Conservation (phyloP, 1,284 basidiomycete species). For the Cryptococcus jaspeensis region DNA sequence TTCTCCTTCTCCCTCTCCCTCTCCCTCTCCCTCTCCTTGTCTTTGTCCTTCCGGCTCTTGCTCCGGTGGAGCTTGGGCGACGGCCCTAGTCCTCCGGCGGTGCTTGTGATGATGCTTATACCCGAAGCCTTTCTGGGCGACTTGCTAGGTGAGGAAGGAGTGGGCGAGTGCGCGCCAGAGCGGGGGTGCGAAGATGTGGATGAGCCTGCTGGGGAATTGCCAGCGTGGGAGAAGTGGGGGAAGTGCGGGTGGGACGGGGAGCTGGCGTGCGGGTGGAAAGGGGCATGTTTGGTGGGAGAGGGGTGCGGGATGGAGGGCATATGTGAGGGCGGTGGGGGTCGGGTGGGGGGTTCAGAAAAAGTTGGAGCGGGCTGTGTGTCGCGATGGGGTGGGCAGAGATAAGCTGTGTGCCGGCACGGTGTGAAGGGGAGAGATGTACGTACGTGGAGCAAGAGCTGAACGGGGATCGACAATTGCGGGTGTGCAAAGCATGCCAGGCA, state of each 20-base stretch:
- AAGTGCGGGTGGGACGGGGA: conserved; percentile 7
- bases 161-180: background rate
- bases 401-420: background rate
- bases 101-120: background rate
- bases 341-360: background rate
- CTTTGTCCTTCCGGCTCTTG: conserved; percentile 4
- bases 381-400: background rate
- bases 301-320: conserved; percentile 5
- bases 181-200: background rate
- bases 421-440: background rate
- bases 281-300: conserved; percentile 10
- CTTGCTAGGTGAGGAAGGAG: conserved; percentile 7
- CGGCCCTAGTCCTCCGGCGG: background rate
- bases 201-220: background rate
- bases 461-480: background rate
- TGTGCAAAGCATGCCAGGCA: conserved; percentile 7
- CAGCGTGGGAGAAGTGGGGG: conserved; percentile 6
- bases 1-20: background rate
- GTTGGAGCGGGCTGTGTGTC: background rate
- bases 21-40: conserved; percentile 18
- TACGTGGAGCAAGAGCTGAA: background rate
- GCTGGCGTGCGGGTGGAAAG: conserved; percentile 9
- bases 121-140: conserved; percentile 13
- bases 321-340: background rate
- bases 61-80: conserved; percentile 8